Base-by-base conservation (phyloP, 2,329 filamentous ascomycete genomes). In the Colletotrichum lindemuthianum region DNA sequence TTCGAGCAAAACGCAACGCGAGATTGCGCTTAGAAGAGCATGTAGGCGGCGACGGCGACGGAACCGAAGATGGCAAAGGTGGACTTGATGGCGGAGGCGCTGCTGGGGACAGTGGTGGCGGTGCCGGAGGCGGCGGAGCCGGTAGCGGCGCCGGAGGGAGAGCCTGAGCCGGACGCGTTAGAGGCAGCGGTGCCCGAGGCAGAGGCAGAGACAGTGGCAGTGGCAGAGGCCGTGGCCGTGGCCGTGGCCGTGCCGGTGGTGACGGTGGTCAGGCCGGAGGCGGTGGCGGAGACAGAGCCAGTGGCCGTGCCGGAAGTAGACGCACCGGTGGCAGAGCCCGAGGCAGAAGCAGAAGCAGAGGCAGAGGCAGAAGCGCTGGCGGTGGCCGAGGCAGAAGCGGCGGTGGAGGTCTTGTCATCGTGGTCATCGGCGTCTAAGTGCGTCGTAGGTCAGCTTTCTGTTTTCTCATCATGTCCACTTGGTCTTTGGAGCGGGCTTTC, bases 41-140 rank as follows among this genome's bases (percentile, higher is more conserved):
- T 65, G 57, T 65, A 65, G 51, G 61, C 61, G 61, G 58, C 61
- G 8, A 65, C 43, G 61, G 61, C 61, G 13, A 65, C 45, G 51
- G 61, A 61, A 57, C 61, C 61, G 45, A 65, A 61, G 61, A 65
- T 61, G 58, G 61, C 61, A 6, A 65, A 61, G 24, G 61, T 65
- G 58, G 61, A 65, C 61, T 65, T 65, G 58, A 65, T 15, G 24
- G 45, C 61, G 11, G 50, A 55, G 6, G 61, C 61, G 45, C 61
- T 61, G 61, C 45, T 65, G 58, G 61, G 57, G 2, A 44, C 45
- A 12, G 50, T 15, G 50, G 61, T 61, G 24, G 61, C 41, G 24
- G 45, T 52, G 34, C 57, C 51, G 33, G 61, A 60, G 57, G 57
- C 61, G 16, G 61, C 61, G 37, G 61, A 36, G 57, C 57, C 57